These are phyloP conservation scores for Echinosophora koreensis DNA, from an alignment of 306 rosid genomes.

Conservation along the genomic window DNA sequence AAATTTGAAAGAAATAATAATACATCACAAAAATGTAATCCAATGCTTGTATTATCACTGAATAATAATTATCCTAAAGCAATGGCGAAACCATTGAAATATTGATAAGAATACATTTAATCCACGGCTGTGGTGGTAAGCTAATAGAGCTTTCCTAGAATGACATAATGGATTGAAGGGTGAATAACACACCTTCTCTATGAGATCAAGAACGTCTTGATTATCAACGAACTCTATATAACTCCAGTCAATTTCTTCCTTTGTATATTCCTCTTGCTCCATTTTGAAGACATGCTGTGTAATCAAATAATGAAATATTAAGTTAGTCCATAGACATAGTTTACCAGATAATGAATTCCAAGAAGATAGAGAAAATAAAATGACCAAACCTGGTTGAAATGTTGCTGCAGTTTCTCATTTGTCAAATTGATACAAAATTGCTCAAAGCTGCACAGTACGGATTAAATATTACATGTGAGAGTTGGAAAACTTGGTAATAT, in stretches of 20 bases:
- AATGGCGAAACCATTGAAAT: constrained; percentile 2
- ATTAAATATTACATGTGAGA: constrained; percentile 6
- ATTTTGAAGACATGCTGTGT: constrained; percentile 96
- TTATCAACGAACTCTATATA: constrained; percentile 94
- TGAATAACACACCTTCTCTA: constrained; percentile 78
- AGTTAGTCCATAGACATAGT: constrained; percentile 29
- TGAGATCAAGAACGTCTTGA: constrained; percentile 94
- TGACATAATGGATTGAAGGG: constrained; percentile 34
- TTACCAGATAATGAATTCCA: constrained; percentile 40
- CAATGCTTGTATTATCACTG: not conserved
- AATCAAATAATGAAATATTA: constrained; percentile 34
- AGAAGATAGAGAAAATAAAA: constrained; percentile 35
- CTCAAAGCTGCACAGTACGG: constrained; percentile 77
- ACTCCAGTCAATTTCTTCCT: constrained; percentile 96
- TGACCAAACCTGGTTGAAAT: constrained; percentile 89
- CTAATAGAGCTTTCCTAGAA: constrained; percentile 31
- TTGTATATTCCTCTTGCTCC: constrained; percentile 99
- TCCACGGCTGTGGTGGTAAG: constrained; percentile 31
- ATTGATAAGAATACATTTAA: constrained; percentile 12
- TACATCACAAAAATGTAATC: constrained; percentile 3
- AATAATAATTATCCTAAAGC: not conserved
- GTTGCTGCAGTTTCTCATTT: constrained; percentile 98
- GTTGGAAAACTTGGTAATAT: constrained; percentile 28
- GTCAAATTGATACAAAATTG: constrained; percentile 99
- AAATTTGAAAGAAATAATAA: not conserved